Percentiles rank a stretch among this genome's conserved stretches.
phyloP scores from a whole-genome alignment of 768 basidiomycete genomes.

The Saitozyma podzolica region DNA sequence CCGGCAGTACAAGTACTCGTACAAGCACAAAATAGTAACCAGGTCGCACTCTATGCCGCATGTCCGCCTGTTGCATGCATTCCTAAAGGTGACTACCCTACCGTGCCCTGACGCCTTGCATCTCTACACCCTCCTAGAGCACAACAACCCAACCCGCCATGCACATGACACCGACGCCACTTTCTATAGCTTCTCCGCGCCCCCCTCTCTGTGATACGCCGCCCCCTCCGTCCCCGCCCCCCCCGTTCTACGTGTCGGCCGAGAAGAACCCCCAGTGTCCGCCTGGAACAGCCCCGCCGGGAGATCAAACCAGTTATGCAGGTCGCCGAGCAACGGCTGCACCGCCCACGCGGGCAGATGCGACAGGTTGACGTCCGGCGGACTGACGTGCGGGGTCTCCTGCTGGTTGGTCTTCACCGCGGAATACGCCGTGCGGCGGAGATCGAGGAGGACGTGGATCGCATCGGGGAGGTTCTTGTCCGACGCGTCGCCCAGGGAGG shows the following conservation, averaged over 20 bases:
- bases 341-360: slow-evolving; percentile 45
- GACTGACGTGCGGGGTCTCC: slow-evolving; percentile 42
- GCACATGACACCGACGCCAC: too few relatives aligned
- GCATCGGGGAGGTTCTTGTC: slow-evolving; percentile 41
- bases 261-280: slow-evolving; percentile 4
- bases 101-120: too few relatives aligned
- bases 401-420: slow-evolving; percentile 39
- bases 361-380: slow-evolving; percentile 30
- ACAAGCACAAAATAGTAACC: too few relatives aligned
- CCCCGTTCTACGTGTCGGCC: background rate
- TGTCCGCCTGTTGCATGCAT: too few relatives aligned
- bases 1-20: too few relatives aligned
- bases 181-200: too few relatives aligned
- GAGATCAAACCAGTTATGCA: slow-evolving; percentile 49
- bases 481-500: slow-evolving; percentile 13
- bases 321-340: slow-evolving; percentile 41
- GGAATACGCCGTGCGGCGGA: slow-evolving; percentile 45
- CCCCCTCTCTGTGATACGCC: too few relatives aligned
- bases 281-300: slow-evolving; percentile 36
- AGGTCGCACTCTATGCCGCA: too few relatives aligned
- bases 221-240: too few relatives aligned
- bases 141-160: too few relatives aligned
- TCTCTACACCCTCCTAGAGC: too few relatives aligned
- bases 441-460: slow-evolving; percentile 48
- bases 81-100: too few relatives aligned